A percentile compares a stretch with the other conserved stretches of the same genome.
These are phyloP conservation scores for Polychytrium aggregatum DNA, from an alignment of 192 early-diverging fungal species.

Conservation along the genomic window DNA sequence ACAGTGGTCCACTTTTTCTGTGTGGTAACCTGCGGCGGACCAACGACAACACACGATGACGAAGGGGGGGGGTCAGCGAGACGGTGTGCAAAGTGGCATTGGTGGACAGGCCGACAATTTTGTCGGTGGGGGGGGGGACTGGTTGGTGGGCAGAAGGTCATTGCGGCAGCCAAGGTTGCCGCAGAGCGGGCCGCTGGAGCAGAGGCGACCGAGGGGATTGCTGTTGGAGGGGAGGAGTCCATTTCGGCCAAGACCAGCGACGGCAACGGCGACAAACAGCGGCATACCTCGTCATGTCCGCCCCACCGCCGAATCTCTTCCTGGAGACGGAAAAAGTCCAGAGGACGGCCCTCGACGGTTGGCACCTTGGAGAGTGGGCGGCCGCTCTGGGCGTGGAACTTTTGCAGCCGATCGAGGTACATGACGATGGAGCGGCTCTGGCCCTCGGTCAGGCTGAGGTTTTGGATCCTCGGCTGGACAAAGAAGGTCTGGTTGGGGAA, in stretches of 20 bases:
- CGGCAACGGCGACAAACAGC: background rate
- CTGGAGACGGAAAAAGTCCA: conserved; percentile 72
- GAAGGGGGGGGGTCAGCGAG: background rate
- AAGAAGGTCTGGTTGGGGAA: conserved; percentile 54
- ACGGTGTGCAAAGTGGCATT: no score
- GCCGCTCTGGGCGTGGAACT: conserved; percentile 75
- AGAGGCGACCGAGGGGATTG: no score
- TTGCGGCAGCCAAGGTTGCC: no score
- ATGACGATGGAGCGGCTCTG: conserved; percentile 74
- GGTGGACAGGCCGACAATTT: no score
- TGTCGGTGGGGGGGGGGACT: no score
- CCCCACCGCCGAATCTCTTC: conserved; percentile 70
- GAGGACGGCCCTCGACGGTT: conserved; percentile 70
- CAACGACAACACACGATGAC: no score
- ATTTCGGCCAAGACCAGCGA: no score
- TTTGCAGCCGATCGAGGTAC: conserved; percentile 82
- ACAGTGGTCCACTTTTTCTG: conserved; percentile 82
- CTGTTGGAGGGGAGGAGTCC: no score
- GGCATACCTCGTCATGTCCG: conserved; percentile 52
- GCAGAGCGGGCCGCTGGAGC: no score
- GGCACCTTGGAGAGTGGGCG: conserved; percentile 67
- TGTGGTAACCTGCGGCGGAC: conserved; percentile 41
- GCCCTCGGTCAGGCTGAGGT: conserved; percentile 86
- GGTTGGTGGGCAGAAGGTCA: no score
- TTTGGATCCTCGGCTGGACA: conserved; percentile 81